Percentiles rank a stretch among this genome's conserved stretches.
Conservation (phyloP, 106 monocot genomes). For the Allium sativum region DNA sequence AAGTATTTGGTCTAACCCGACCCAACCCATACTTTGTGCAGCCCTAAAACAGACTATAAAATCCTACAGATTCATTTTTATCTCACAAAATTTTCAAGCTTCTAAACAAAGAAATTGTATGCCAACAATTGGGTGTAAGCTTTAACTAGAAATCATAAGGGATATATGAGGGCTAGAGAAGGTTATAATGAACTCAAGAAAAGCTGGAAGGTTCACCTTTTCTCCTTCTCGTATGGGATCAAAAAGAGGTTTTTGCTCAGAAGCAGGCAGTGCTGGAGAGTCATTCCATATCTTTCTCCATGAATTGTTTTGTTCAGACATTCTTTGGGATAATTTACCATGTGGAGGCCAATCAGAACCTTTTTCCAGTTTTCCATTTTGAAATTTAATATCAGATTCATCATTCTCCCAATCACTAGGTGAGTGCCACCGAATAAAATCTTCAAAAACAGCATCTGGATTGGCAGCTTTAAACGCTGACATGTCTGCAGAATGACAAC, state of each 20-base stretch:
- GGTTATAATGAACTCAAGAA: too few species aligned
- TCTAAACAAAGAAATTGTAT: too few species aligned
- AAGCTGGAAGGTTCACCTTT: slow-evolving; percentile 33
- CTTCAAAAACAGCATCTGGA: slow-evolving; percentile 93
- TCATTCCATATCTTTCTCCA: slow-evolving; percentile 94
- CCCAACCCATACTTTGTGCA: too few species aligned
- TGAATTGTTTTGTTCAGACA: slow-evolving; percentile 78
- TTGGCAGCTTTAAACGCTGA: slow-evolving; percentile 99
- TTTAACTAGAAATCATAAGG: too few species aligned
- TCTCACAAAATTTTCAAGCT: too few species aligned
- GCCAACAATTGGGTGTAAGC: too few species aligned
- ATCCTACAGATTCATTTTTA: too few species aligned
- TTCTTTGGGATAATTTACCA: slow-evolving; percentile 79
- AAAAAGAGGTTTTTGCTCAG: slow-evolving; percentile 76
- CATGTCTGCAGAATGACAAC: slow-evolving; percentile 52
- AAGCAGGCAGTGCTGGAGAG: slow-evolving; percentile 54
- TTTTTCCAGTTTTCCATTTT: slow-evolving; percentile 1
- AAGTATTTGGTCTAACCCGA: too few species aligned
- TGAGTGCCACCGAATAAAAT: slow-evolving; percentile 98
- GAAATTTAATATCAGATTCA: slow-evolving; percentile 19
- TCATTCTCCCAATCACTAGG: slow-evolving; percentile 87
- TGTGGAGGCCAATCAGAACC: slow-evolving; percentile 59
- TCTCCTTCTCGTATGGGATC: slow-evolving; percentile 91
- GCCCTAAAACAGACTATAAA: too few species aligned
- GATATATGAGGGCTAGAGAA: too few species aligned